phyloP scores from a whole-genome alignment of 164 flowering plant genomes.

The Tinospora cordifolia region DNA sequence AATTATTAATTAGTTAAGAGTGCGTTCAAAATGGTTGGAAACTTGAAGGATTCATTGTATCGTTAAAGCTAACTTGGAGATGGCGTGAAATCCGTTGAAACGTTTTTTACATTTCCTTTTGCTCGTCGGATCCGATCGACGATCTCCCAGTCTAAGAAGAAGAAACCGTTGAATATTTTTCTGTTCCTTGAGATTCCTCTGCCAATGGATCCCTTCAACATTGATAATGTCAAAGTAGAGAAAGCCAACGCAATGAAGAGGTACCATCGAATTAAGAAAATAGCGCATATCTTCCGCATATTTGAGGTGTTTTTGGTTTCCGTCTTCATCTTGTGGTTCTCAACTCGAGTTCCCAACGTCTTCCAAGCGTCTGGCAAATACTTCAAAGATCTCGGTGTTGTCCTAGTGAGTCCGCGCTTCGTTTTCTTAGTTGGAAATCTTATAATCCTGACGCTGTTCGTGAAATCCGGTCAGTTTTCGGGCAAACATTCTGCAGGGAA shows the following conservation, averaged over 20 bases:
- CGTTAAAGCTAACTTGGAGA: neutral
- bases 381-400: conserved; percentile 24
- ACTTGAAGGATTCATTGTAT: neutral
- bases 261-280: conserved; percentile 28
- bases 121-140: neutral
- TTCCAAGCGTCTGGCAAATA: conserved; percentile 31
- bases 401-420: conserved; percentile 37
- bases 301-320: conserved; percentile 39
- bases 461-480: conserved; percentile 42
- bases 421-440: conserved; percentile 60
- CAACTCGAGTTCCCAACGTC: conserved; percentile 33
- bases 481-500: conserved; percentile 1
- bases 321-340: conserved; percentile 37
- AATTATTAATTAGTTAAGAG: neutral
- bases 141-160: neutral
- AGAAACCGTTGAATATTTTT: neutral
- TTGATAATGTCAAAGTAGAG: conserved; percentile 39
- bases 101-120: neutral
- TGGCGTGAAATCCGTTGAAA: neutral
- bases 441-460: conserved; percentile 37
- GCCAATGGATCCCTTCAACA: conserved; percentile 25
- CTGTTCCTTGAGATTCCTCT: neutral
- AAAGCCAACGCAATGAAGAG: conserved; percentile 34
- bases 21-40: neutral
- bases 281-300: conserved; percentile 40